phyloP scores from a whole-genome alignment of 306 rosid genomes.

The Pyrus pyrifolia region DNA sequence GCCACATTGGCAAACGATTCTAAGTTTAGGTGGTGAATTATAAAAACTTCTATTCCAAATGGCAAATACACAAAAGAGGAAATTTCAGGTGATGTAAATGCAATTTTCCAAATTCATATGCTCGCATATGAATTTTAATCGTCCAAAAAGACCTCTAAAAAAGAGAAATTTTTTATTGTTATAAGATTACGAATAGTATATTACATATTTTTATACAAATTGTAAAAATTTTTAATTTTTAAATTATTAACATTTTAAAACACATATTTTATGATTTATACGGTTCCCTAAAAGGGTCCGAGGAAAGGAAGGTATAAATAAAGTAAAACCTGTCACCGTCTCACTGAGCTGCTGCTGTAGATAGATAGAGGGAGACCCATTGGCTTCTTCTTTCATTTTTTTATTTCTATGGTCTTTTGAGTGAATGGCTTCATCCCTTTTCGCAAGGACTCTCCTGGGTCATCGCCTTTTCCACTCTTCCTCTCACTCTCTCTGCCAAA shows the following conservation, averaged over 20 bases:
- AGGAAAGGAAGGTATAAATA: neutral
- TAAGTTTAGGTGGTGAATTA: no score
- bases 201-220: no score
- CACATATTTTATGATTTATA: no score
- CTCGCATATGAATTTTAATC: neutral
- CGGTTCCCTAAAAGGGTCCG: neutral
- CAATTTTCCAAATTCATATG: no score
- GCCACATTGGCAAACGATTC: no score
- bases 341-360: neutral
- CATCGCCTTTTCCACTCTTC: constrained; percentile 49
- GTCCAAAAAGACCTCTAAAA: neutral
- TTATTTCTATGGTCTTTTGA: constrained; percentile 22
- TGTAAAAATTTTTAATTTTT: accelerated
- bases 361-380: neutral
- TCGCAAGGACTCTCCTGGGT: constrained; percentile 42
- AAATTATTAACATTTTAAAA: no score
- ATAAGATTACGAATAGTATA: no score
- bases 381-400: constrained; percentile 1
- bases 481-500: constrained; percentile 26
- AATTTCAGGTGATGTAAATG: no score
- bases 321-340: neutral
- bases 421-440: constrained; percentile 63
- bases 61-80: no score
- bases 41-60: no score
- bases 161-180: no score